These are phyloP conservation scores for Beauveria medogensis DNA, from an alignment of 2,329 filamentous ascomycete genomes.

Conservation along the genomic window DNA sequence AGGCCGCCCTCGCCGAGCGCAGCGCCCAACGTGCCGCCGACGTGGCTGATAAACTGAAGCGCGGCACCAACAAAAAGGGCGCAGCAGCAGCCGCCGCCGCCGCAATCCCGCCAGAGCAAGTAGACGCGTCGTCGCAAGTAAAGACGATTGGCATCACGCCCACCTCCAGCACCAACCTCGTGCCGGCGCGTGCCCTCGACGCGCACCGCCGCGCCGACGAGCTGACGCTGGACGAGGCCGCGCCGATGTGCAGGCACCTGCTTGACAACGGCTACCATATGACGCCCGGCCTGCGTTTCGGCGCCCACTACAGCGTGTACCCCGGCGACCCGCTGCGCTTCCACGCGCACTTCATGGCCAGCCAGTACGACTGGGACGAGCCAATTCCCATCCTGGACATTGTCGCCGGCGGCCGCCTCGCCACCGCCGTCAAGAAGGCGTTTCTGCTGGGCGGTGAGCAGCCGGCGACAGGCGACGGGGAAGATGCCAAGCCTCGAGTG, in stretches of 20 bases:
- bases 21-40: constrained; percentile 28
- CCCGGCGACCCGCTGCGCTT: constrained; percentile 91
- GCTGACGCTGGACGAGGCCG: constrained; percentile 15
- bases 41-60: constrained; percentile 18
- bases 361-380: constrained; percentile 80
- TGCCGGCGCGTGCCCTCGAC: constrained; percentile 15
- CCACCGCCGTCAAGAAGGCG: constrained; percentile 93
- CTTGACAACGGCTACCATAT: constrained; percentile 76
- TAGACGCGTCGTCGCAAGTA: background rate
- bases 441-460: constrained; percentile 73
- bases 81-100: background rate
- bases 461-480: constrained; percentile 18
- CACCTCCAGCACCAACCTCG: constrained; percentile 26
- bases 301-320: constrained; percentile 89
- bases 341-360: constrained; percentile 87
- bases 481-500: constrained; percentile 33
- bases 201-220: constrained; percentile 14
- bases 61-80: constrained; percentile 15
- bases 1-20: constrained; percentile 31
- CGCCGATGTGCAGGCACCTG: constrained; percentile 69
- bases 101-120: background rate
- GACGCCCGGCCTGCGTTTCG: constrained; percentile 87
- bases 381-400: constrained; percentile 78
- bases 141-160: constrained; percentile 25
- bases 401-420: constrained; percentile 76